Conservation (phyloP, 2,329 filamentous ascomycete genomes). For the Fusarium verticillioides region DNA sequence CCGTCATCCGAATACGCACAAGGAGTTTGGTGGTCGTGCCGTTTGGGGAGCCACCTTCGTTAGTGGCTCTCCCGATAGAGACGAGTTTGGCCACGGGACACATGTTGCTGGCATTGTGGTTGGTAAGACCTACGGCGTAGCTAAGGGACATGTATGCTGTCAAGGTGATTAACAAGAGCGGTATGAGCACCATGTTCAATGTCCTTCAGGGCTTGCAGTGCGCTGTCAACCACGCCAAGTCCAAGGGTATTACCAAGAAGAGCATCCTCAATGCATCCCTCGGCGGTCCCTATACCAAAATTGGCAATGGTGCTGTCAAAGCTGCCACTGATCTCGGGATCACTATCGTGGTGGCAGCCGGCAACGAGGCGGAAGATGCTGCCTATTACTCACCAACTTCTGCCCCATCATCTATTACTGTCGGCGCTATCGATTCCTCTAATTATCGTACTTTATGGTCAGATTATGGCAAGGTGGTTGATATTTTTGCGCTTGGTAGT, state of each 20-base stretch:
- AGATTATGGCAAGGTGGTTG: conserved; percentile 3
- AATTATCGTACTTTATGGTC: neutral
- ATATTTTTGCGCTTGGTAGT: conserved; percentile 15
- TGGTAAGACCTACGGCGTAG: conserved; percentile 47
- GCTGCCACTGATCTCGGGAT: conserved; percentile 4
- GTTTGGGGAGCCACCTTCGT: conserved; percentile 44
- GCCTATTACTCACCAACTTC: conserved; percentile 2
- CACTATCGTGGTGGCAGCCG: conserved; percentile 3
- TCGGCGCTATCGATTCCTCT: neutral
- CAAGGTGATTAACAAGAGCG: conserved; percentile 43
- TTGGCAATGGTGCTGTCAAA: neutral
- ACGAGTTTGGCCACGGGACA: conserved; percentile 46
- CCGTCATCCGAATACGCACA: conserved; percentile 54
- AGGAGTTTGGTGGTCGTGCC: conserved; percentile 43
- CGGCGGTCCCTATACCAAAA: neutral
- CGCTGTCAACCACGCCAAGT: conserved; percentile 48
- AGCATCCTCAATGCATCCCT: conserved; percentile 1
- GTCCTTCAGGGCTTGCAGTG: conserved; percentile 40
- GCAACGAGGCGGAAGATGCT: neutral
- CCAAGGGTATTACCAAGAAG: neutral
- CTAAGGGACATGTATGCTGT: conserved; percentile 46
- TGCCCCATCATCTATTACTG: conserved; percentile 4
- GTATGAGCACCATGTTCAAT: neutral
- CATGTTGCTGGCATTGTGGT: conserved; percentile 47
- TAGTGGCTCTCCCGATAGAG: conserved; percentile 41